Evolutionary conservation across 2,329 filamentous ascomycete species (phyloP), one percentile per base, ranked within the genome.

Genomic region (Paramyrothecium roridum): DNA sequence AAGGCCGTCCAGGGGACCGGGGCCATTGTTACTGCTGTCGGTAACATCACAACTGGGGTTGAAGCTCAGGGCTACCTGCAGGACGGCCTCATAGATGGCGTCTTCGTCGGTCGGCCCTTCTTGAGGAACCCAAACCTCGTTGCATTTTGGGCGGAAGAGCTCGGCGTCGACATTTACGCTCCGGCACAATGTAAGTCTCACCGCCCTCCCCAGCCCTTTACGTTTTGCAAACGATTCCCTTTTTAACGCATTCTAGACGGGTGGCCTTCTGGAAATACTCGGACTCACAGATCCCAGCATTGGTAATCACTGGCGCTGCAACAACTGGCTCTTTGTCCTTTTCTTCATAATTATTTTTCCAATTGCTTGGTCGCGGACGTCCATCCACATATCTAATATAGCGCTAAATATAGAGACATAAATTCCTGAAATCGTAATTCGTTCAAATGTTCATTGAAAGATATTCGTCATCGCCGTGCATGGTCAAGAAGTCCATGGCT

Each of bases 1-100:
- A 79, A 85, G 64, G 86, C 81, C 11, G 81, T 91, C 10, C 85
- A 84, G 1, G 83, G 86, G 56, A 86, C 68, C 48, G 50, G 49
- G 3, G 30, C 72, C 52, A 23, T 69, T 2, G 73, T 79, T 19
- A 65, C 70, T 1, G 67, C 78, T 0, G 80, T 82, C 0, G 80
- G 80, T 1, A 69, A 63, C 50, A 80, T 82, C 56, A 73, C 63
- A 0, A 70, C 57, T 10, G 80, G 73, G 0, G 70, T 62, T 30
- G 69, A 76, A 34, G 80, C 80, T 0, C 72, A 81, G 58, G 70
- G 76, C 6, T 63, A 82, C 13, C 55, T 84, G 30, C 67, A 70
- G 3, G 70, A 74, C 17, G 68, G 70, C 8, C 73, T 72, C 3
- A 64, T 82, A 0, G 81, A 85, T 63, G 70, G 75, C 1, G 71